Evolutionary conservation across 2,329 filamentous ascomycete species (phyloP), one percentile per base, ranked within the genome.

Genomic region (Bipolaris victoriae): DNA sequence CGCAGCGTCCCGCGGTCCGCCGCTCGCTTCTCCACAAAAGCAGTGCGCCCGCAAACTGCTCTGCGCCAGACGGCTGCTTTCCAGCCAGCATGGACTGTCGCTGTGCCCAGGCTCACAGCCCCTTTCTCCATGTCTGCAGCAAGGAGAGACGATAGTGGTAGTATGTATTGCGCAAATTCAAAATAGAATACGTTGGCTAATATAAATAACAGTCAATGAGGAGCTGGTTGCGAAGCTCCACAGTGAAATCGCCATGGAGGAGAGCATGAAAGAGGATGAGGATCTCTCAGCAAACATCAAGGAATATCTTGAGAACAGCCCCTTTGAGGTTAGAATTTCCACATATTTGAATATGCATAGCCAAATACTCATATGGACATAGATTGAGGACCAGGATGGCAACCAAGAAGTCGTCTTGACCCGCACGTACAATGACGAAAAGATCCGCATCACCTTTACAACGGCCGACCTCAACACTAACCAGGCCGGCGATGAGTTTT

Each of bases 171-270:
- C 15, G 3, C 6, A 36, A 1, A 10, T 7, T 2, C 15, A 2
- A 15, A 10, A 24, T 10, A 16, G 22, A 22, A 13, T 18, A 33
- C 2, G 18, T 7, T 18, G 22, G 57, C 67, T 74, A 61, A 71
- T 45, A 33, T 9, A 11, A 7, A 20, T 18, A 13, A 18, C 49
- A 73, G 72, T 71, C 61, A 91, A 96, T 72, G 83, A 89, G 65
- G 92, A 97, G 80, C 88, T 99, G 52, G 85, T 88, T 39, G 86
- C 88, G 58, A 98, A 98, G 85, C 86, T 99, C 48, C 86, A 91
- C 63, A 73, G 64, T 46, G 74, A 77, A 52, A 74, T 76, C 52
- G 61, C 67, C 48, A 70, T 96, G 73, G 95, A 98, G 84, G 86
- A 87, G 71, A 88, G 93, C 73, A 88, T 92, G 79, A 88, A 89